Percentiles rank a stretch among this genome's conserved stretches.
phyloP scores from a whole-genome alignment of 1,139 yeast genomes.

The Suhomyces anneliseae region DNA sequence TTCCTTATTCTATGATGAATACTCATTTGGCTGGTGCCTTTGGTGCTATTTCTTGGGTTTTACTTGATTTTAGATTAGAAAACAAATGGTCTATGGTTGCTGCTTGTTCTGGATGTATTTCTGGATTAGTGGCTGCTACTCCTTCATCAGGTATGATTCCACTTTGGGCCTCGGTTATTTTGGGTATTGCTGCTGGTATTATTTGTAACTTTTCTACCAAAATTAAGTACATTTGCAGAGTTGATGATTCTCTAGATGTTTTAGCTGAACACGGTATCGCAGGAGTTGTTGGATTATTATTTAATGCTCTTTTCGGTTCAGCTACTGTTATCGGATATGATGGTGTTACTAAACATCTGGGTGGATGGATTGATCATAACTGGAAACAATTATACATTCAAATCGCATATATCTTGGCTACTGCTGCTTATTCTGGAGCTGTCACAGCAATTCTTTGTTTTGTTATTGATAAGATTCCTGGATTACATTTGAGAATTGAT shows the following conservation, averaged over 20 bases:
- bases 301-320: slow-evolving; percentile 86
- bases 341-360: slow-evolving; percentile 73
- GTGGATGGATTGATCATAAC: slow-evolving; percentile 92
- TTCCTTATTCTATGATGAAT: slow-evolving; percentile 85
- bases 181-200: slow-evolving; percentile 79
- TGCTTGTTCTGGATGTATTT: slow-evolving; percentile 89
- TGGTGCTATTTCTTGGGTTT: slow-evolving; percentile 92
- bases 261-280: slow-evolving; percentile 98
- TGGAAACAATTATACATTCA: slow-evolving; percentile 91
- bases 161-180: slow-evolving; percentile 83
- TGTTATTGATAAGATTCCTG: slow-evolving; percentile 77
- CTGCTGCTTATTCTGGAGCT: slow-evolving; percentile 71
- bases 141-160: slow-evolving; percentile 93
- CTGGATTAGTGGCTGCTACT: slow-evolving; percentile 95
- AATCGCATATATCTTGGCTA: slow-evolving; percentile 76
- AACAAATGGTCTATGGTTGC: slow-evolving; percentile 95
- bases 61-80: slow-evolving; percentile 84
- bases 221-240: slow-evolving; percentile 73
- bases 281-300: slow-evolving; percentile 83
- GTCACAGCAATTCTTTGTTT: slow-evolving; percentile 78
- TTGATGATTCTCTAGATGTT: slow-evolving; percentile 93
- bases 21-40: slow-evolving; percentile 87
- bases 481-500: slow-evolving; percentile 73
- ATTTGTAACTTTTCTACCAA: slow-evolving; percentile 90
- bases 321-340: slow-evolving; percentile 89